Percentiles rank a stretch among this genome's conserved stretches.
Conservation (phyloP, 1,284 basidiomycete species). For the Rhodotorula sp. region DNA sequence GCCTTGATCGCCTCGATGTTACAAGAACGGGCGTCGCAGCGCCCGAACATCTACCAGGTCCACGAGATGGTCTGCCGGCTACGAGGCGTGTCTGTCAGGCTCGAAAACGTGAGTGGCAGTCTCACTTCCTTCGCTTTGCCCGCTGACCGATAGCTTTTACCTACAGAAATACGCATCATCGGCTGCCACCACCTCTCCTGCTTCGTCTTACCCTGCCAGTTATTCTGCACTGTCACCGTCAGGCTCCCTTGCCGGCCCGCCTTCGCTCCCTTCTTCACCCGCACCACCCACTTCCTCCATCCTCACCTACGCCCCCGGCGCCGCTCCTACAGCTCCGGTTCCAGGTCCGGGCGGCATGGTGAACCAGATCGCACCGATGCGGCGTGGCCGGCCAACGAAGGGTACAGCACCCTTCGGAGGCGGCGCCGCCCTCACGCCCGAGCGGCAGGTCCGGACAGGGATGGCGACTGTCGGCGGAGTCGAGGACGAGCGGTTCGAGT, state of each 20-base stretch:
- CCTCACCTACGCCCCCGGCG: conserved; percentile 1
- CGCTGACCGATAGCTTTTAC: no score
- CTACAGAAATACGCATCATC: conserved; percentile 35
- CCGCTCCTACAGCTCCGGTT: conserved; percentile 1
- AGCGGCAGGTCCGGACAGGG: conserved; percentile 8
- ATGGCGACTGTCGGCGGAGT: conserved; percentile 7
- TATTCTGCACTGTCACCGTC: not conserved
- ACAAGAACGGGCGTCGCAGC: conserved; percentile 37
- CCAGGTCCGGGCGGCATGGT: conserved; percentile 15
- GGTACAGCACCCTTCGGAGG: not conserved
- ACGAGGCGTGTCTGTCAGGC: conserved; percentile 39
- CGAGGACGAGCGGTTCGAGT: not conserved
- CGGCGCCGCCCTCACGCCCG: not conserved
- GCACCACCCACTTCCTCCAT: conserved; percentile 11
- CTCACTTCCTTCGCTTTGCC: no score
- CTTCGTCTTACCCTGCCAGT: not conserved
- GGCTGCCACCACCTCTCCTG: not conserved
- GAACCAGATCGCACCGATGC: conserved; percentile 49
- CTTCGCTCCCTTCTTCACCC: not conserved
- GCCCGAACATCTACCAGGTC: conserved; percentile 46
- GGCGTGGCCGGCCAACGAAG: conserved; percentile 48
- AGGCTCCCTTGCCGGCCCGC: not conserved
- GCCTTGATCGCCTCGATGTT: conserved; percentile 66
- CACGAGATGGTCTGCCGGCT: conserved; percentile 45
- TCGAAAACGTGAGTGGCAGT: conserved; percentile 33